phyloP scores from a whole-genome alignment of 192 early-diverging fungal genomes.

The Nowakowskiella sp. region DNA sequence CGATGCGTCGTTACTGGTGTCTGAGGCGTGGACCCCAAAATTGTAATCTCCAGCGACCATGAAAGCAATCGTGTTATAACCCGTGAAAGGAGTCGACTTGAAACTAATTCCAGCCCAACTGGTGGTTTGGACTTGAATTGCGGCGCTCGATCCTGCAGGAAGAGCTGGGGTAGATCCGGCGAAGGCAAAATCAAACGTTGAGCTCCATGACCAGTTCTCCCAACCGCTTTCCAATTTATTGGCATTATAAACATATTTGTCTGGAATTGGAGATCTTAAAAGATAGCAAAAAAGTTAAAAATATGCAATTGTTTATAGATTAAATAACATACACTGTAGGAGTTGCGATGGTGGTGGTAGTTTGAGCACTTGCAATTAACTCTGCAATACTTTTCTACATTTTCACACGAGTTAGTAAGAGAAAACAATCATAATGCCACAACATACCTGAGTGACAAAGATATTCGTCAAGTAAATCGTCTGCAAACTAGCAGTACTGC shows the following conservation, averaged over 20 bases:
- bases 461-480: background rate
- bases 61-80: too few species aligned
- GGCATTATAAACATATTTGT: too few species aligned
- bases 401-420: too few species aligned
- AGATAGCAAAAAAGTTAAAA: too few species aligned
- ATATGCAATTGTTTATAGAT: too few species aligned
- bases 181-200: background rate
- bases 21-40: background rate
- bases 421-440: too few species aligned
- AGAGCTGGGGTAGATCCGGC: background rate
- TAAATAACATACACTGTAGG: too few species aligned
- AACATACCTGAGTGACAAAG: background rate
- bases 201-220: background rate
- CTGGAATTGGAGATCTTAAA: too few species aligned
- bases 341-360: too few species aligned
- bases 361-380: too few species aligned
- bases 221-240: background rate
- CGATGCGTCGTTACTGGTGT: background rate
- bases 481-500: background rate
- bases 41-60: too few species aligned
- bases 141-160: background rate
- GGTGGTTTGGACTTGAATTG: background rate
- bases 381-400: too few species aligned
- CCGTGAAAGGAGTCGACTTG: background rate
- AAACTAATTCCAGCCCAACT: background rate